phyloP scores from a whole-genome alignment of 345 rosid species.

The Eucalyptus cladocalyx region DNA sequence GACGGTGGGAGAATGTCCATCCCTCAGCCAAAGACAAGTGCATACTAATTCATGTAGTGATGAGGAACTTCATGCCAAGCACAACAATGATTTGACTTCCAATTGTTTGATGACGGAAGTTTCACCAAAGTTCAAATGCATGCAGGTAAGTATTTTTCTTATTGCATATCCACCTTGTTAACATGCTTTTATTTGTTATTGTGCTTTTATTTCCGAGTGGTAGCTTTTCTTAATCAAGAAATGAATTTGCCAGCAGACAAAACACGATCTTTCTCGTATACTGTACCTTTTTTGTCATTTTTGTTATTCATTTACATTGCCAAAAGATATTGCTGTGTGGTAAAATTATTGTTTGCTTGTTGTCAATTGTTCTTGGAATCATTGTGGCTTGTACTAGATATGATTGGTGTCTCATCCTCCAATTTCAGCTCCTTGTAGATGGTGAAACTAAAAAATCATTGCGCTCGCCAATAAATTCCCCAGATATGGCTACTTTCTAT shows the following conservation, averaged over 20 bases:
- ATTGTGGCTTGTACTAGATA: not conserved
- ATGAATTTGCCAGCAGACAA: not conserved
- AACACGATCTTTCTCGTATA: not conserved
- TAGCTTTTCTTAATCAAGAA: not conserved
- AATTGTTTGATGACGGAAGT: not conserved
- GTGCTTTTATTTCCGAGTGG: not conserved
- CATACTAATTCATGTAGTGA: not conserved
- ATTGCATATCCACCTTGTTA: not conserved
- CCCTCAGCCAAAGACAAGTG: not conserved
- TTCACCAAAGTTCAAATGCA: constrained; percentile 8
- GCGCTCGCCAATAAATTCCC: not conserved
- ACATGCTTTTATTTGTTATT: not conserved
- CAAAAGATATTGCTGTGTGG: not conserved
- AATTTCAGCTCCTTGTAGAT: constrained; percentile 22
- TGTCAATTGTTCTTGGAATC: not conserved
- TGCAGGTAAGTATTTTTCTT: constrained; percentile 10
- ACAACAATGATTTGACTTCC: not conserved
- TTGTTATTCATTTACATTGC: not conserved
- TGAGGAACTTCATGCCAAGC: not conserved
- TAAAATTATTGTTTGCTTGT: not conserved
- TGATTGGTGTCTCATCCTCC: not conserved
- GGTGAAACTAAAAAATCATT: not conserved
- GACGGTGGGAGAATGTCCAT: not conserved
- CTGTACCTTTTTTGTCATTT: not conserved
- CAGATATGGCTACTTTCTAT: not conserved